Conservation (phyloP, 129 eudicot genomes). For the Arctium lappa region DNA sequence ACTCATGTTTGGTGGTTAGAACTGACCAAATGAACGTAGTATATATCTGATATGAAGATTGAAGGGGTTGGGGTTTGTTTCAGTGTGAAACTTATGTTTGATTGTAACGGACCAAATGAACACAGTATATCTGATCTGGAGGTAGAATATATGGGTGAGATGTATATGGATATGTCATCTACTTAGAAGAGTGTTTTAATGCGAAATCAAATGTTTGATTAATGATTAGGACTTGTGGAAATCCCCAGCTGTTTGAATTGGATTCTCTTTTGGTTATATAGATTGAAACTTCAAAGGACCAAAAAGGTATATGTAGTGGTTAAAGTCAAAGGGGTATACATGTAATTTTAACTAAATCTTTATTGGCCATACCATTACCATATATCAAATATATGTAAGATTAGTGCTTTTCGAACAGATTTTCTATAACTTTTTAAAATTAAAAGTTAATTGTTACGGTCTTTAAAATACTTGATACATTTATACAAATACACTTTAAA, state of each 20-base stretch:
- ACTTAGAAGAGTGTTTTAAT: background rate
- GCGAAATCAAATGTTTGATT: background rate
- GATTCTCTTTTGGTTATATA: background rate
- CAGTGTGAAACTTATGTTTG: too few species aligned
- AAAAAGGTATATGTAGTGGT: constrained; percentile 17
- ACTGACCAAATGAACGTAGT: background rate
- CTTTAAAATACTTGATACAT: too few species aligned
- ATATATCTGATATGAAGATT: background rate
- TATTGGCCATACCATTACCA: background rate
- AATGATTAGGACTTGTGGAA: background rate
- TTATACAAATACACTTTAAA: too few species aligned
- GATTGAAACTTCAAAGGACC: background rate
- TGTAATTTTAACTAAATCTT: background rate
- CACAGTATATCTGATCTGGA: background rate
- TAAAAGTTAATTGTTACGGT: too few species aligned
- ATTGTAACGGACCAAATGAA: too few species aligned
- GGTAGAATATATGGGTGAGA: background rate
- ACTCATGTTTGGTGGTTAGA: too few species aligned
- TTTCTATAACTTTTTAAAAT: too few species aligned
- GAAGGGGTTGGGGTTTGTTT: too few species aligned
- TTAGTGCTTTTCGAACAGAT: too few species aligned
- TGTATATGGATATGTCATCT: background rate
- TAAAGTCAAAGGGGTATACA: constrained; percentile 17
- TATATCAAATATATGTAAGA: too few species aligned
- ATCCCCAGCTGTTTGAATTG: constrained; percentile 11